phyloP scores from a whole-genome alignment of 257 asterid genomes.

The Primulina tabacum region DNA sequence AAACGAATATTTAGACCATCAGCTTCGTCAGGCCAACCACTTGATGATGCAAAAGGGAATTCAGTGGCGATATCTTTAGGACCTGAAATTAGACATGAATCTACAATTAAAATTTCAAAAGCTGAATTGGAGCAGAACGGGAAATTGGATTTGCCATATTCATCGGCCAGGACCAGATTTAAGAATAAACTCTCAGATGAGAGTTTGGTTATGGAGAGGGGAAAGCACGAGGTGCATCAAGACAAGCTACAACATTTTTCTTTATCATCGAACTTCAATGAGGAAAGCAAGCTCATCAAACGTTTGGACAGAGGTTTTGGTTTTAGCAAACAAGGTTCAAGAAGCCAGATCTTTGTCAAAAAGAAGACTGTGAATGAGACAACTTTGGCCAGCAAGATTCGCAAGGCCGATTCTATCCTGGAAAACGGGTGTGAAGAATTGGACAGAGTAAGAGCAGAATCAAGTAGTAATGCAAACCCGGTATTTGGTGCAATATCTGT shows the following conservation, averaged over 20 bases:
- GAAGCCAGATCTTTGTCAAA: slow-evolving; percentile 41
- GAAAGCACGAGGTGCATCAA: slow-evolving; percentile 28
- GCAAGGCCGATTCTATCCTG: slow-evolving; percentile 29
- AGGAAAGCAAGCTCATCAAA: slow-evolving; percentile 34
- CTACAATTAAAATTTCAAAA: slow-evolving; percentile 23
- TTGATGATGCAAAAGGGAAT: slow-evolving; percentile 36
- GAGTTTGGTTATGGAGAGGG: slow-evolving; percentile 27
- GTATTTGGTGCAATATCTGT: slow-evolving; percentile 29
- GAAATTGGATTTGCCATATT: slow-evolving; percentile 20
- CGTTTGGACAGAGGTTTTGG: slow-evolving; percentile 32
- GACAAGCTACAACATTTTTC: slow-evolving; percentile 31
- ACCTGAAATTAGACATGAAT: slow-evolving; percentile 38
- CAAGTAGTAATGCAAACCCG: slow-evolving; percentile 30
- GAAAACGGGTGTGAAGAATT: slow-evolving; percentile 29
- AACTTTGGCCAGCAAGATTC: slow-evolving; percentile 25
- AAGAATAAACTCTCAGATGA: slow-evolving; percentile 28
- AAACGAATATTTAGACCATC: slow-evolving; percentile 51
- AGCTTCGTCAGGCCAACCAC: slow-evolving; percentile 36
- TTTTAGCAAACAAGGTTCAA: slow-evolving; percentile 33
- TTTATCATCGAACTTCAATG: slow-evolving; percentile 24
- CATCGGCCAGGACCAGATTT: slow-evolving; percentile 24
- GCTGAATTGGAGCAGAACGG: slow-evolving; percentile 25
- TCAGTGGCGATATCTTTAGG: slow-evolving; percentile 55
- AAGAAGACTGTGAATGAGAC: slow-evolving; percentile 37
- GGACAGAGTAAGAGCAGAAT: slow-evolving; percentile 36